Percentiles rank a stretch among this genome's conserved stretches.
phyloP scores from a whole-genome alignment of 108 stramenopile species.

The Stephanodiscus minutulus region DNA sequence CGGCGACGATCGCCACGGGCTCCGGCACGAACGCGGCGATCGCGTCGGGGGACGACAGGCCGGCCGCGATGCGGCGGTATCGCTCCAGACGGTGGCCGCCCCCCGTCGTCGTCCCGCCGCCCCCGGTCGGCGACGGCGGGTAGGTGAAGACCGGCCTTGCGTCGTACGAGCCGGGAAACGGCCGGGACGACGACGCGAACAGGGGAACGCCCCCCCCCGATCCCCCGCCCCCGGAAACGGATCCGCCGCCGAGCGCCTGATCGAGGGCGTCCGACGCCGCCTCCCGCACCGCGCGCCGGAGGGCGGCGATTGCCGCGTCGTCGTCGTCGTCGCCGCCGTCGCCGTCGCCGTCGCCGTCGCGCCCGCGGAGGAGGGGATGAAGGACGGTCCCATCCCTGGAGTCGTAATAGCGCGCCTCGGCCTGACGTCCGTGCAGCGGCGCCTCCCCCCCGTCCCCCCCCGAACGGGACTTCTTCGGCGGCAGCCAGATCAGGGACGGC shows the following conservation, averaged over 20 bases:
- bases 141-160: constrained; percentile 37
- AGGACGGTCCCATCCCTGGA: constrained; percentile 12
- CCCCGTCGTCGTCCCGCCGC: background rate
- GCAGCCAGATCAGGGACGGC: constrained; percentile 51
- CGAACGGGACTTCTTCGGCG: constrained; percentile 19
- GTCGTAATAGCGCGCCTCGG: constrained; percentile 29
- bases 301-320: background rate
- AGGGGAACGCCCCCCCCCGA: background rate
- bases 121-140: background rate
- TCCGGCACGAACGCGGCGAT: constrained; percentile 59
- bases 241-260: constrained; percentile 27
- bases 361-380: background rate
- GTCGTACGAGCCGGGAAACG: constrained; percentile 32
- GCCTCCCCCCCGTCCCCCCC: constrained; percentile 6
- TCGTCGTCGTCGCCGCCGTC: background rate
- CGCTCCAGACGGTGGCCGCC: background rate
- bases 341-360: background rate
- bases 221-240: background rate
- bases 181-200: constrained; percentile 28
- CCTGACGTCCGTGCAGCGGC: constrained; percentile 42
- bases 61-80: constrained; percentile 18
- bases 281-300: constrained; percentile 17
- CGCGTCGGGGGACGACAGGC: constrained; percentile 25
- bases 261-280: constrained; percentile 41
- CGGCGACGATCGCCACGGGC: constrained; percentile 73